Base-by-base conservation (phyloP, 2,329 filamentous ascomycete genomes). In the Penicillium vulpinum region DNA sequence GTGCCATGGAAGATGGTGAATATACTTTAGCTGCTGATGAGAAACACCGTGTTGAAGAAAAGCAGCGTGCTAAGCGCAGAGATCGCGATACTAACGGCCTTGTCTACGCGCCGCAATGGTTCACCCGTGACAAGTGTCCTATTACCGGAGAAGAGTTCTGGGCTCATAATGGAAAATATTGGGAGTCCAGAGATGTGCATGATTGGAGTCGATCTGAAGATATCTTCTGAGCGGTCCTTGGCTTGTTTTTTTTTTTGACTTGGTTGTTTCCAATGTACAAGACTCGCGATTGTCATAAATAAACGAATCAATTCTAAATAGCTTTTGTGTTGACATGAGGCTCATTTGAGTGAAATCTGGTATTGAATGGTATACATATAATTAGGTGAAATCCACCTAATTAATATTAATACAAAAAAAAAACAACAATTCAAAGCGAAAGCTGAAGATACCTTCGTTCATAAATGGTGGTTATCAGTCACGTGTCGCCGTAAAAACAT, bases 1-100 rank as follows among this genome's bases (percentile, higher is more conserved):
- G 94, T 11, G 94, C 94, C 2, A 99, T 99, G 94, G 94, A 99
- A 73, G 92, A 97, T 60, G 94, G 93, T n/a, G 86, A 92, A 75
- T 99, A 99, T 70, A 93, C 97, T 69, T 82, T 94, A 58, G 94
- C 94, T 1, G 94, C 93, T 0, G 85, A 84, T 5, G 94, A 99
- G 80, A 99, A 99, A 84, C 94, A 93, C 69, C 83, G 94, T 1
- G 85, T 99, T 0, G 94, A 99, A 75, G 90, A 97, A 78, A 92
- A 88, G 62, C 94, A 99, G 80, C 83, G 94, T 58, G 86, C 88
- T 10, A 87, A 88, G 57, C 80, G 94, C 59, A 79, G 90, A 53
- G 78, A 82, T 57, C 82, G 92, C 24, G 93, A 99, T 75, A 82
- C 83, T 29, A 83, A 77, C 2, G 94, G 94, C 4, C 89, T 95